phyloP scores from a whole-genome alignment of 2,329 filamentous ascomycete genomes.

The Lachnellula suecica region DNA sequence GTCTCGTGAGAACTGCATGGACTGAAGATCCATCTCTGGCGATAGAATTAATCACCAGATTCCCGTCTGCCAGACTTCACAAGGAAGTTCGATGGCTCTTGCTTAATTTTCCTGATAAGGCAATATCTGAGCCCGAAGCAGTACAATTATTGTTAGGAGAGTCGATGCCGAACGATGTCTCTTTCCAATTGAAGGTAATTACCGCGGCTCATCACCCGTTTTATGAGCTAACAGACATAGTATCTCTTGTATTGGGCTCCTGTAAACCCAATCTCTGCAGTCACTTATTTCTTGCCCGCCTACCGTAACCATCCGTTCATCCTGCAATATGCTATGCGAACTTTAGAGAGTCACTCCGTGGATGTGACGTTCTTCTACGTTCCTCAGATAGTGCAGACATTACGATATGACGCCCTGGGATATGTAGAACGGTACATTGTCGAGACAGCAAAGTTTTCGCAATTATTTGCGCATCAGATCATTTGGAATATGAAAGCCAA shows the following conservation, averaged over 20 bases:
- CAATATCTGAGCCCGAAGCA: conserved; percentile 77
- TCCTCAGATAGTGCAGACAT: conserved; percentile 92
- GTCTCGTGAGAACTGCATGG: conserved; percentile 81
- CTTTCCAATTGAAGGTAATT: conserved; percentile 78
- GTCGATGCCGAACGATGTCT: conserved; percentile 74
- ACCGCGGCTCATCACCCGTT: neutral
- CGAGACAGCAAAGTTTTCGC: conserved; percentile 96
- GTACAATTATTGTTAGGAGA: conserved; percentile 79
- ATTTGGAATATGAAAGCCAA: conserved; percentile 99
- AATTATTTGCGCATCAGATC: conserved; percentile 97
- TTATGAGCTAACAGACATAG: conserved; percentile 42
- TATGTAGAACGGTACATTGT: conserved; percentile 97
- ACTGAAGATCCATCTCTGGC: conserved; percentile 79
- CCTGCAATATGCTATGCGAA: conserved; percentile 94
- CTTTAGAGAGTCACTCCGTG: conserved; percentile 90
- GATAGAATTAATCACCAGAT: conserved; percentile 79
- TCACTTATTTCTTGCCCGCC: conserved; percentile 88
- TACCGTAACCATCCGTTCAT: conserved; percentile 92
- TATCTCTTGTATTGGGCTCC: conserved; percentile 92
- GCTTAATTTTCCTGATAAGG: conserved; percentile 80
- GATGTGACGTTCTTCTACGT: conserved; percentile 99
- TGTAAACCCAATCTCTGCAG: conserved; percentile 88
- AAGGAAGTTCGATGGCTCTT: conserved; percentile 78
- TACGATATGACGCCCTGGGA: conserved; percentile 88
- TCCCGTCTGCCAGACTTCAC: conserved; percentile 70